A percentile compares a stretch with the other conserved stretches of the same genome.
Evolutionary conservation across 768 basidiomycete genomes (phyloP).

Genomic region (Imleria badia): DNA sequence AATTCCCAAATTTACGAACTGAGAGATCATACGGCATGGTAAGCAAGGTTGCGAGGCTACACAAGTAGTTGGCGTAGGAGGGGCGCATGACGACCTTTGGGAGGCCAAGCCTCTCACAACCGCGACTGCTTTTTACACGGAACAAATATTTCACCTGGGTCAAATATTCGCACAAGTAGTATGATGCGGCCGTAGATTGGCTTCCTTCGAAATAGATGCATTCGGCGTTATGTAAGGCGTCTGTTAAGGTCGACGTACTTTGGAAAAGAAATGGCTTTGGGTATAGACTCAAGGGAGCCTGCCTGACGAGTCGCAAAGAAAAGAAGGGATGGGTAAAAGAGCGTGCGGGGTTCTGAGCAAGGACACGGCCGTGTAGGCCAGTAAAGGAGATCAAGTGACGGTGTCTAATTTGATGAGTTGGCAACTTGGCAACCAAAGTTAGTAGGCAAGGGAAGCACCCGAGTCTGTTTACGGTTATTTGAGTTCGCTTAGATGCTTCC

Average conservation of each 20-base stretch:
- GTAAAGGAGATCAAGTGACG: background rate
- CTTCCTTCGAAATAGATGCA: background rate
- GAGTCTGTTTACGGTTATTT: background rate
- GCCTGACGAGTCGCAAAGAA: background rate
- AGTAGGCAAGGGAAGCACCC: too few relatives aligned
- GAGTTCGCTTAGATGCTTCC: background rate
- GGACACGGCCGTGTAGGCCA: background rate
- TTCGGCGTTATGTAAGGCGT: background rate
- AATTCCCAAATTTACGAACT: background rate
- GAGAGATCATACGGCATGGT: conserved; percentile 1
- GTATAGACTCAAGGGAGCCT: background rate
- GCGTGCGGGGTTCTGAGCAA: background rate
- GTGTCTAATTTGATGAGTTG: too few relatives aligned
- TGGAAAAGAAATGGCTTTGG: background rate
- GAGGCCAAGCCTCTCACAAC: background rate
- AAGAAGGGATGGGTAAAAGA: conserved; percentile 5
- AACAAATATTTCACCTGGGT: conserved; percentile 14
- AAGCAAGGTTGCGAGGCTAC: background rate
- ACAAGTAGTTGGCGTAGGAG: background rate
- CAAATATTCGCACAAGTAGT: background rate
- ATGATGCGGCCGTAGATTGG: background rate
- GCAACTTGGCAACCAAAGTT: too few relatives aligned
- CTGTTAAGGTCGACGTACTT: background rate
- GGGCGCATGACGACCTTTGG: background rate
- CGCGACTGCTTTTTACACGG: background rate